These are phyloP conservation scores for Whalleya microplaca DNA, from an alignment of 2,329 filamentous ascomycete genomes.

Conservation along the genomic window DNA sequence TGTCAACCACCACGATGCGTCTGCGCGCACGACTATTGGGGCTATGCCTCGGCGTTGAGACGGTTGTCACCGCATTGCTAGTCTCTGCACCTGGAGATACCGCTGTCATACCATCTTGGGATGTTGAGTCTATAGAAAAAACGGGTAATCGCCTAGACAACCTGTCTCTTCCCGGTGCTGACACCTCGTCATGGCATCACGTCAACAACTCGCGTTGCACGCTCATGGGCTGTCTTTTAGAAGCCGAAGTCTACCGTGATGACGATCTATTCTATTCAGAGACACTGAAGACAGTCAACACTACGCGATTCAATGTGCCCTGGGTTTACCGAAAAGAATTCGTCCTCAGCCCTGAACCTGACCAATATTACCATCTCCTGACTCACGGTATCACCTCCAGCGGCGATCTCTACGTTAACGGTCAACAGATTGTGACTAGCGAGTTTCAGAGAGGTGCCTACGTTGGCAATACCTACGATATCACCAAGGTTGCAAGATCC, in stretches of 20 bases:
- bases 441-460: constrained; percentile 59
- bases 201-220: constrained; percentile 53
- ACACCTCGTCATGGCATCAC: constrained; percentile 56
- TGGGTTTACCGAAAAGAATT: constrained; percentile 65
- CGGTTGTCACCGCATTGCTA: constrained; percentile 14
- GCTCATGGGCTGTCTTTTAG: constrained; percentile 60
- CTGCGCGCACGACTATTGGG: constrained; percentile 16
- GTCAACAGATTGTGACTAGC: constrained; percentile 52
- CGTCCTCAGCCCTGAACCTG: constrained; percentile 36
- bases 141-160: constrained; percentile 40
- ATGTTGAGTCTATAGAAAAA: constrained; percentile 50
- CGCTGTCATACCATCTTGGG: constrained; percentile 49
- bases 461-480: constrained; percentile 57
- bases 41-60: constrained; percentile 19
- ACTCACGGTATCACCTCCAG: constrained; percentile 64
- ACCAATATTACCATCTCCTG: constrained; percentile 54
- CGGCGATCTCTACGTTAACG: constrained; percentile 65
- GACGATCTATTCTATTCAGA: constrained; percentile 58
- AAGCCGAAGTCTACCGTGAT: constrained; percentile 56
- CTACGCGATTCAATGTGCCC: constrained; percentile 52
- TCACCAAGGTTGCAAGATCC: constrained; percentile 48
- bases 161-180: constrained; percentile 47
- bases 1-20: constrained; percentile 22
- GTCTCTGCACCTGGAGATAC: constrained; percentile 26
- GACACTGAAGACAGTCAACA: constrained; percentile 48